A percentile compares a stretch with the other conserved stretches of the same genome.
These are phyloP conservation scores for Aegilops umbellulata DNA, from an alignment of 176 grass and related monocot species.

Conservation along the genomic window DNA sequence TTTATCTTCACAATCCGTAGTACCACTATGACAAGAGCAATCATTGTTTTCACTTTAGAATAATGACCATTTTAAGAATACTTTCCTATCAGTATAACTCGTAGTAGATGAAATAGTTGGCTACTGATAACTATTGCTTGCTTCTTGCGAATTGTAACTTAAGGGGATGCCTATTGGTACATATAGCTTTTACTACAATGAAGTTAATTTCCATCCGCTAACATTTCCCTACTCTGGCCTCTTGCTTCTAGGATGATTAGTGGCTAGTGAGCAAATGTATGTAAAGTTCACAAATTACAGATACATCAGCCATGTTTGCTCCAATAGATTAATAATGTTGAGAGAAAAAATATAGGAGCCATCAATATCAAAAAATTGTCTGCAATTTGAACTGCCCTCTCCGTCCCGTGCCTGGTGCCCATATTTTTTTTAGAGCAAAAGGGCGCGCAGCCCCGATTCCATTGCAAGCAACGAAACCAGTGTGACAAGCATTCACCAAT, in stretches of 20 bases:
- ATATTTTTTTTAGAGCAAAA: too few species aligned
- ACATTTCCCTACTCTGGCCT: too few species aligned
- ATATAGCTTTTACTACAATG: too few species aligned
- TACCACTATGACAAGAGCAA: not conserved
- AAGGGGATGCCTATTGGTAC: too few species aligned
- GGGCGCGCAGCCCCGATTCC: too few species aligned
- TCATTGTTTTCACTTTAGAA: not conserved
- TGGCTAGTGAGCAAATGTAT: not conserved
- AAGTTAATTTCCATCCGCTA: too few species aligned
- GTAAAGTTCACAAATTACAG: conserved; percentile 1
- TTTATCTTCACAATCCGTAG: not conserved
- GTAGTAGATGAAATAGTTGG: not conserved
- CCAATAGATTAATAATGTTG: not conserved
- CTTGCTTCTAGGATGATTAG: not conserved
- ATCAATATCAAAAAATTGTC: not conserved
- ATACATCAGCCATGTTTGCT: not conserved
- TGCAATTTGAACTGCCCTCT: not conserved
- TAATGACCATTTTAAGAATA: not conserved
- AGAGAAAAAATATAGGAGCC: not conserved
- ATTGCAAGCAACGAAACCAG: too few species aligned
- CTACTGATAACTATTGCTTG: not conserved
- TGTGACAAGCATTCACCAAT: too few species aligned
- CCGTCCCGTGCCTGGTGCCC: not conserved
- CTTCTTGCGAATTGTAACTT: too few species aligned
- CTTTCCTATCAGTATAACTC: not conserved